phyloP scores from a whole-genome alignment of 441 rosid species.

The Pelargonium fulgidum region DNA sequence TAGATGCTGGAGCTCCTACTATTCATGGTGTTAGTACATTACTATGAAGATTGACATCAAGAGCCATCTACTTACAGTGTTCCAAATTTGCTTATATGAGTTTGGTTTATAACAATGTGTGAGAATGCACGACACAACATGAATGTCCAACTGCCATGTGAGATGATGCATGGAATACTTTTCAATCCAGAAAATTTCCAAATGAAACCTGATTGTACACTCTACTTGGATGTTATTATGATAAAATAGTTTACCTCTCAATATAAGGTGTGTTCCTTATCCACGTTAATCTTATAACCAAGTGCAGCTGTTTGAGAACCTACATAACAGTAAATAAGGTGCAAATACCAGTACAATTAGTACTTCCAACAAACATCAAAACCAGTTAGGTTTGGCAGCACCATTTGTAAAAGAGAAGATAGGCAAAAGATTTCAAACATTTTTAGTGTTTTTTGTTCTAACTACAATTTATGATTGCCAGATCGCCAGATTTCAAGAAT shows the following conservation, averaged over 20 bases:
- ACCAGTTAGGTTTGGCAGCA: neutral
- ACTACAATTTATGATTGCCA: neutral
- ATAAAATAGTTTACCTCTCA: conserved; percentile 40
- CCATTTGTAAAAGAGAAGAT: neutral
- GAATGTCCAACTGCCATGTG: neutral
- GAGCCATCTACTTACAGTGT: neutral
- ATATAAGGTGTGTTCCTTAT: conserved; percentile 62
- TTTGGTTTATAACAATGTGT: neutral
- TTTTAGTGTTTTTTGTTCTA: neutral
- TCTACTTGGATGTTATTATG: neutral
- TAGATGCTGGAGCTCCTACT: neutral
- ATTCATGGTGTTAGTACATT: too few species aligned
- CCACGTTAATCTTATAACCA: conserved; percentile 62
- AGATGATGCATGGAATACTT: neutral
- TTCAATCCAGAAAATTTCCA: neutral
- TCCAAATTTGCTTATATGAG: neutral
- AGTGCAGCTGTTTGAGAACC: conserved; percentile 64
- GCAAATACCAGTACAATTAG: neutral
- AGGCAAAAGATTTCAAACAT: neutral
- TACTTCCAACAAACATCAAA: neutral
- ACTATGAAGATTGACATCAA: neutral
- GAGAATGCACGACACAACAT: neutral
- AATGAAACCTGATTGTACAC: neutral
- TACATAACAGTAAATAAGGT: conserved; percentile 24
- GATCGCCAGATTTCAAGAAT: neutral